Percentiles rank a stretch among this genome's conserved stretches.
phyloP scores from a whole-genome alignment of 805 yeast genomes.

The Maudiozyma turicensis region DNA sequence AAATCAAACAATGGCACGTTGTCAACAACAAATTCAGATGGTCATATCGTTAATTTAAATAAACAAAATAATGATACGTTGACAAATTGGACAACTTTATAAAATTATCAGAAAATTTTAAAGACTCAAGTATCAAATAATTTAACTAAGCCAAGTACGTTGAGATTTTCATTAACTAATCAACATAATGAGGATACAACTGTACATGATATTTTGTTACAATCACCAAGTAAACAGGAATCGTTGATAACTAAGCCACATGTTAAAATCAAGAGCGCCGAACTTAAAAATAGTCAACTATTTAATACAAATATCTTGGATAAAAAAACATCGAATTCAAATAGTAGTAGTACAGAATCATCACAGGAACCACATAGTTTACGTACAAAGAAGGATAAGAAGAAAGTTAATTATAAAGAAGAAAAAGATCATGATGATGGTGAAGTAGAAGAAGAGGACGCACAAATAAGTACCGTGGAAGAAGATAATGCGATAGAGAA shows the following conservation, averaged over 20 bases:
- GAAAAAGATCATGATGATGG: background rate
- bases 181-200: background rate
- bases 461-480: background rate
- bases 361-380: background rate
- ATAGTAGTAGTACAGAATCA: background rate
- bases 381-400: background rate
- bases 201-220: too few relatives aligned
- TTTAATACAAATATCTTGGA: conserved; percentile 33
- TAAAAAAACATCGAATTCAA: background rate
- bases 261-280: conserved; percentile 9
- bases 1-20: conserved; percentile 3
- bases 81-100: conserved; percentile 7
- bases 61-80: background rate
- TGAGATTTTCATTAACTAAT: conserved; percentile 12
- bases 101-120: conserved; percentile 17
- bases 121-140: conserved; percentile 29
- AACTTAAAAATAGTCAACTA: conserved; percentile 31
- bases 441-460: conserved; percentile 4
- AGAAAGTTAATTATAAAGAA: background rate
- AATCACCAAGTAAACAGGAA: background rate
- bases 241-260: background rate
- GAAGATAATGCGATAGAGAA: conserved; percentile 35
- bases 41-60: background rate
- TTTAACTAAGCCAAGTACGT: conserved; percentile 27
- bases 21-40: conserved; percentile 1